These are phyloP conservation scores for Pulveroboletus frians DNA, from an alignment of 768 basidiomycete genomes.

Conservation along the genomic window DNA sequence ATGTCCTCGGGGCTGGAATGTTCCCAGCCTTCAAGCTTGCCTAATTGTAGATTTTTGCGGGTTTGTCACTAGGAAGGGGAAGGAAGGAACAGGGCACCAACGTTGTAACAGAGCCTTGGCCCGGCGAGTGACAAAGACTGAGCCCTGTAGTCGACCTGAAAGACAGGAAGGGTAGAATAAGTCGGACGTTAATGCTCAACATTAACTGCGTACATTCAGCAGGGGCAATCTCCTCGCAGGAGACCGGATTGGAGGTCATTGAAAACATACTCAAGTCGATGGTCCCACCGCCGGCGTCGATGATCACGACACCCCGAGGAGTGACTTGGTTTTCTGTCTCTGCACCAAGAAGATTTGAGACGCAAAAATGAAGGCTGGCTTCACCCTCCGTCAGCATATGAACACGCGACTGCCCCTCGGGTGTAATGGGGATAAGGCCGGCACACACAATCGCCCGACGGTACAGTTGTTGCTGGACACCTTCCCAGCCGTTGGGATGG, in stretches of 20 bases:
- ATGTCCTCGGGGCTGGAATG: background rate
- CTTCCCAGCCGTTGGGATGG: conserved; percentile 29
- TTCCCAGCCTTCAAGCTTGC: conserved; percentile 2
- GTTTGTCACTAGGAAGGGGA: background rate
- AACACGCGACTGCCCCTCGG: conserved; percentile 12
- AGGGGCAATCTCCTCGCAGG: conserved; percentile 32
- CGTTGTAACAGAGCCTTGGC: conserved; percentile 34
- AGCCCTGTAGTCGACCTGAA: conserved; percentile 42
- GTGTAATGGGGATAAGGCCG: conserved; percentile 13
- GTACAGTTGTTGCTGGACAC: conserved; percentile 20
- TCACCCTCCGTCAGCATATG: background rate
- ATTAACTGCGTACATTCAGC: conserved; percentile 20
- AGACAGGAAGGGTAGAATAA: too few species aligned
- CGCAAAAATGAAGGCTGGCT: conserved; percentile 30
- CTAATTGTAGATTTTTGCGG: background rate
- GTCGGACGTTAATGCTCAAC: background rate
- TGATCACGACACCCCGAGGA: conserved; percentile 33
- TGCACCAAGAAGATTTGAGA: conserved; percentile 32
- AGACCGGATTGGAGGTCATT: conserved; percentile 16
- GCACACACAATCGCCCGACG: conserved; percentile 17
- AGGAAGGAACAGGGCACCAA: conserved; percentile 11
- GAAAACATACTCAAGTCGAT: conserved; percentile 35
- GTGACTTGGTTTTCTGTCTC: conserved; percentile 12
- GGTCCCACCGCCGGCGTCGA: conserved; percentile 7
- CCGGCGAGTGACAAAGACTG: conserved; percentile 41